Evolutionary conservation across 2,329 filamentous ascomycete species (phyloP).

Genomic region (Tolypocladium nubicola): DNA sequence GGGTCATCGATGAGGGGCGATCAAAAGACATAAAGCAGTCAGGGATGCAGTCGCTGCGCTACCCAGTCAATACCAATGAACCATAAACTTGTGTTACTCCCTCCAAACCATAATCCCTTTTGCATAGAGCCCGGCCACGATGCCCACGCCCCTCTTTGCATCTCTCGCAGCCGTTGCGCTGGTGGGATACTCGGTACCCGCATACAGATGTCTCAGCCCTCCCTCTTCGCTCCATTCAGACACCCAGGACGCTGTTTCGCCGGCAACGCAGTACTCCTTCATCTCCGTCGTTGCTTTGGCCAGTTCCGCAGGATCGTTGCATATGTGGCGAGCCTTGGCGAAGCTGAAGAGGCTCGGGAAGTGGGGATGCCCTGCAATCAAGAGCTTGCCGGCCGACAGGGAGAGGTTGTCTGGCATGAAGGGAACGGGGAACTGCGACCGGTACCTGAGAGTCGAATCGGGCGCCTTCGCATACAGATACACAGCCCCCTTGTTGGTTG

Average conservation of each 20-base stretch:
- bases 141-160: conserved; percentile 16
- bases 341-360: conserved; percentile 20
- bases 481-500: conserved; percentile 17
- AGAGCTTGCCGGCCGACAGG: conserved; percentile 15
- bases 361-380: conserved; percentile 30
- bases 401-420: conserved; percentile 32
- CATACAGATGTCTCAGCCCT: conserved; percentile 22
- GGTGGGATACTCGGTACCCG: conserved; percentile 19
- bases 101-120: conserved; percentile 22
- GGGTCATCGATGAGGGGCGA: too few species aligned
- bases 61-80: too few species aligned
- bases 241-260: conserved; percentile 15
- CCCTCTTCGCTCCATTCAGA: conserved; percentile 22
- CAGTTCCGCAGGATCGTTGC: conserved; percentile 18
- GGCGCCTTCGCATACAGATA: conserved; percentile 16
- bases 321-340: conserved; percentile 19
- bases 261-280: conserved; percentile 4
- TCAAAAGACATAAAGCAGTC: too few species aligned
- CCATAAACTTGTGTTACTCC: conserved; percentile 1
- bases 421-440: conserved; percentile 9
- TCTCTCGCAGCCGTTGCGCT: conserved; percentile 23
- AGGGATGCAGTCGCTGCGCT: too few species aligned
- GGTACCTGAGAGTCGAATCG: conserved; percentile 1
- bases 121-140: conserved; percentile 26
- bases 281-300: conserved; percentile 9